Conservation (phyloP, 495 filamentous ascomycete genomes). For the Penicillium nucicola region DNA sequence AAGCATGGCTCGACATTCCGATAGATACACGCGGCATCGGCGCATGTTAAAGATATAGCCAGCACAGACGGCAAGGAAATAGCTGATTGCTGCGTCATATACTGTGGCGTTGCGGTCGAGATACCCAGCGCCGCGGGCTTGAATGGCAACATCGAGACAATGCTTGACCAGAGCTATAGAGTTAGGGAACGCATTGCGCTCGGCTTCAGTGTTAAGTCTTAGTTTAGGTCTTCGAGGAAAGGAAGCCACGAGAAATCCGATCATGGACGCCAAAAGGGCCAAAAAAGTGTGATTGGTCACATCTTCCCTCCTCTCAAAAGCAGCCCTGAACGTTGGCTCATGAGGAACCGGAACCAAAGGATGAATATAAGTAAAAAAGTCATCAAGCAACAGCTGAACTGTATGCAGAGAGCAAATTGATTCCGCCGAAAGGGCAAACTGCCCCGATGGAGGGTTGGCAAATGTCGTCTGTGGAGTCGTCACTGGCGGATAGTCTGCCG, state of each 20-base stretch:
- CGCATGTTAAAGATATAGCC: slow-evolving; percentile 67
- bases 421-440: slow-evolving; percentile 54
- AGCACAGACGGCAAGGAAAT: slow-evolving; percentile 70
- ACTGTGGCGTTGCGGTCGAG: slow-evolving; percentile 64
- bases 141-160: slow-evolving; percentile 68
- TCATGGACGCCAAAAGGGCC: slow-evolving; percentile 77
- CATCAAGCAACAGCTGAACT: slow-evolving; percentile 69
- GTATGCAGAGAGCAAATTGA: slow-evolving; percentile 68
- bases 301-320: slow-evolving; percentile 69
- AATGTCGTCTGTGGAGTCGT: slow-evolving; percentile 20
- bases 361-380: slow-evolving; percentile 89
- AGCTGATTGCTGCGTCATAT: slow-evolving; percentile 83
- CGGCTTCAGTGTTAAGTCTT: slow-evolving; percentile 61
- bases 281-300: slow-evolving; percentile 64
- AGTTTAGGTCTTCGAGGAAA: slow-evolving; percentile 74
- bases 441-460: slow-evolving; percentile 19
- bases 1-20: slow-evolving; percentile 69
- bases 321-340: slow-evolving; percentile 75
- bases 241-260: slow-evolving; percentile 70
- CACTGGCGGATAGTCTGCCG: slow-evolving; percentile 20
- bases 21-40: slow-evolving; percentile 64
- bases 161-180: slow-evolving; percentile 68
- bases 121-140: slow-evolving; percentile 68
- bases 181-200: slow-evolving; percentile 51
- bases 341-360: slow-evolving; percentile 84